A percentile compares a stretch with the other conserved stretches of the same genome.
phyloP scores from a whole-genome alignment of 2,329 filamentous ascomycete genomes.

The Sodiomyces alkalinus region DNA sequence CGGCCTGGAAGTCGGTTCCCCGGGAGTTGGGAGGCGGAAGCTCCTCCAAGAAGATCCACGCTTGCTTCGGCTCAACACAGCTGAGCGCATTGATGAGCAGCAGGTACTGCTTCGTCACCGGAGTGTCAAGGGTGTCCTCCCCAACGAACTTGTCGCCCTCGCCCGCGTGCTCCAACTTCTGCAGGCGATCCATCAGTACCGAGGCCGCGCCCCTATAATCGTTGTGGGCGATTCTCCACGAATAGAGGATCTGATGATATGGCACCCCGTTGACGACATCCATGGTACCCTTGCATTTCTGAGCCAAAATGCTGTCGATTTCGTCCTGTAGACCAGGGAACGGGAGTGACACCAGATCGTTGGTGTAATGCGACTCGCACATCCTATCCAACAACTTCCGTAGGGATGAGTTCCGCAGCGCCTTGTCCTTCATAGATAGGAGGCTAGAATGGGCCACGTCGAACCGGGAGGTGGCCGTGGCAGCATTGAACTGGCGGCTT shows the following conservation, averaged over 20 bases:
- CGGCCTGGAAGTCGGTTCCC: slow-evolving; percentile 16
- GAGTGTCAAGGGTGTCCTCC: slow-evolving; percentile 45
- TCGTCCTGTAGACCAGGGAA: slow-evolving; percentile 64
- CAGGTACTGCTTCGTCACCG: slow-evolving; percentile 64
- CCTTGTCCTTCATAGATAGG: slow-evolving; percentile 53
- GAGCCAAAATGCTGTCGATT: slow-evolving; percentile 64
- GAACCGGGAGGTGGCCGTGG: slow-evolving; percentile 65
- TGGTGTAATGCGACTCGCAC: slow-evolving; percentile 50
- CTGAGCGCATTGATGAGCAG: slow-evolving; percentile 84
- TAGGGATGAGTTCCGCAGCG: slow-evolving; percentile 58
- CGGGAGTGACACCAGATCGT: slow-evolving; percentile 58
- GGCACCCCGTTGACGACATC: slow-evolving; percentile 52
- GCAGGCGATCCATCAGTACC: slow-evolving; percentile 46
- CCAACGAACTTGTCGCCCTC: slow-evolving; percentile 40
- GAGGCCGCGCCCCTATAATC: slow-evolving; percentile 72
- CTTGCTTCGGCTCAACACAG: slow-evolving; percentile 63
- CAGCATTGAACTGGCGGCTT: slow-evolving; percentile 69
- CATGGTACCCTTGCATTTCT: slow-evolving; percentile 52
- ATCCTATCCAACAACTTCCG: slow-evolving; percentile 54
- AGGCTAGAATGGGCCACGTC: slow-evolving; percentile 71
- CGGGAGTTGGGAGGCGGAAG: slow-evolving; percentile 6
- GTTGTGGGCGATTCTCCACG: slow-evolving; percentile 70
- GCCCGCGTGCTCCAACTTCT: slow-evolving; percentile 42
- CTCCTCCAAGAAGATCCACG: slow-evolving; percentile 59
- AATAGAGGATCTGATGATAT: slow-evolving; percentile 81